Evolutionary conservation across 371 early-diverging fungal species (phyloP).

Genomic region (Mortierella sp.): DNA sequence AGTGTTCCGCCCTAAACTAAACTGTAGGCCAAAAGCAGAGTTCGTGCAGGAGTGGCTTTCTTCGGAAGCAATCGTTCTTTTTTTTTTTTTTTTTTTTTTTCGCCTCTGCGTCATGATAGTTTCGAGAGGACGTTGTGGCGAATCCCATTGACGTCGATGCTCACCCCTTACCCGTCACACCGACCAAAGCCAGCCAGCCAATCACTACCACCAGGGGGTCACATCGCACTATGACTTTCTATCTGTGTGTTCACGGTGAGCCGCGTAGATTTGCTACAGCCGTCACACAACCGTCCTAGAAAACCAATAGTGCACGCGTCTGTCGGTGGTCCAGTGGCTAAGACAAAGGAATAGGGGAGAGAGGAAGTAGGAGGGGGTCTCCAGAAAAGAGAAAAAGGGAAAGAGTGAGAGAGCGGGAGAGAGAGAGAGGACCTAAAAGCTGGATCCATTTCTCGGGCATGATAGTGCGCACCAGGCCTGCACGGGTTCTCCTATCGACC

Average conservation of each 20-base stretch:
- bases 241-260: background rate
- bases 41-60: slow-evolving; percentile 30
- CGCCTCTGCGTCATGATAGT: background rate
- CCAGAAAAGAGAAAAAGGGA: background rate
- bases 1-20: slow-evolving; percentile 14
- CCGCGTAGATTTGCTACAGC: too few relatives aligned
- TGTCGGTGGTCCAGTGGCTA: too few relatives aligned
- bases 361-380: background rate
- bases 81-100: slow-evolving; percentile 5
- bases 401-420: background rate
- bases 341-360: background rate
- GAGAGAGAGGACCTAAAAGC: too few relatives aligned
- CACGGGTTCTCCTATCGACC: background rate
- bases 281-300: too few relatives aligned
- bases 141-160: background rate
- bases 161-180: slow-evolving; percentile 6
- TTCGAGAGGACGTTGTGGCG: too few relatives aligned
- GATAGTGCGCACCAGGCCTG: too few relatives aligned
- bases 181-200: too few relatives aligned
- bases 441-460: too few relatives aligned
- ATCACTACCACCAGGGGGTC: background rate
- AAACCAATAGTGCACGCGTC: too few relatives aligned
- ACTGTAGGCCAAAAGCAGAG: slow-evolving; percentile 13
- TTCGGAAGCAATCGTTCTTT: background rate
- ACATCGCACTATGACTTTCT: background rate